A percentile compares a stretch with the other conserved stretches of the same genome.
Evolutionary conservation across 495 filamentous ascomycete genomes (phyloP).

Genomic region (Daldinia grandis): DNA sequence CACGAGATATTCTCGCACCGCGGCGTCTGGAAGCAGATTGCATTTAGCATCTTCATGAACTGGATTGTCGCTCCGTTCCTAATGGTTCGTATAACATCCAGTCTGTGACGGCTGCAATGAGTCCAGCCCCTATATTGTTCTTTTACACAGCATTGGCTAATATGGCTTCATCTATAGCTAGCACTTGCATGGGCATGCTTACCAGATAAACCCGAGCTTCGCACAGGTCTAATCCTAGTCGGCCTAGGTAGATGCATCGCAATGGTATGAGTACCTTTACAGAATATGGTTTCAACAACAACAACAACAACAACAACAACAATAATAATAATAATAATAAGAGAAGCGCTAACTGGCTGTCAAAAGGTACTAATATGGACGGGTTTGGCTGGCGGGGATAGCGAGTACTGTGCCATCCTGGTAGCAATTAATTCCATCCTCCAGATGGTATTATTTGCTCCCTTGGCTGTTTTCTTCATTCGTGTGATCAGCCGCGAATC

Average conservation of each 20-base stretch:
- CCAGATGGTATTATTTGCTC: constrained; percentile 88
- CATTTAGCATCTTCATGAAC: constrained; percentile 80
- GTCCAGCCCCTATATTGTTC: background rate
- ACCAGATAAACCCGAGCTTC: constrained; percentile 72
- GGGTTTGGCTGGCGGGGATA: constrained; percentile 77
- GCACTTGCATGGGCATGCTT: constrained; percentile 84
- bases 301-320: too few species aligned
- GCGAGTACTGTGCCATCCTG: constrained; percentile 88
- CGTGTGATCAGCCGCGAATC: constrained; percentile 66
- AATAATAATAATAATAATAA: too few species aligned
- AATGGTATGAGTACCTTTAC: constrained; percentile 66
- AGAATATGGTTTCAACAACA: background rate
- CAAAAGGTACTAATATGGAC: constrained; percentile 79
- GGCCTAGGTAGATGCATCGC: constrained; percentile 83
- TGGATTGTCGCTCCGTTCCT: constrained; percentile 91
- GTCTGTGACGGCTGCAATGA: too few species aligned
- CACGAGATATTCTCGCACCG: constrained; percentile 70
- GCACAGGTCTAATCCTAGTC: constrained; percentile 79
- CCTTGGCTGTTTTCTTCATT: constrained; percentile 81
- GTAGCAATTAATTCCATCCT: constrained; percentile 88
- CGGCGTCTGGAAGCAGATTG: constrained; percentile 79
- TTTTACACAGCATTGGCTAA: background rate
- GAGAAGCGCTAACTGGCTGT: too few species aligned
- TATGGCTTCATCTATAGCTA: constrained; percentile 55
- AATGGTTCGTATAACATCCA: constrained; percentile 67